phyloP scores from a whole-genome alignment of 1,284 basidiomycete species.

The Agroathelia rolfsii region DNA sequence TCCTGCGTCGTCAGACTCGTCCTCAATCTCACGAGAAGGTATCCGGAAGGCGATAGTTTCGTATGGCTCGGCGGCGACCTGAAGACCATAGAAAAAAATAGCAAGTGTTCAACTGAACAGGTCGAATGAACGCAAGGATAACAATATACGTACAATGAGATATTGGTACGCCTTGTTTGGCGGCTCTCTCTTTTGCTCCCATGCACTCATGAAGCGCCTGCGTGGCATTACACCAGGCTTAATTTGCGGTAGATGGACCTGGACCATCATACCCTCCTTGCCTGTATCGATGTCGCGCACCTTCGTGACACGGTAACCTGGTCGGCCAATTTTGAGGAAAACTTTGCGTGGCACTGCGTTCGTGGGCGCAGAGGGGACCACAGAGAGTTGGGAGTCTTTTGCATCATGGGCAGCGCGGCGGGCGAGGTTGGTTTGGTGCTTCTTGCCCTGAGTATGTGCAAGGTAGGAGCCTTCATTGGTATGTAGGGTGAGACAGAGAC shows the following conservation, averaged over 20 bases:
- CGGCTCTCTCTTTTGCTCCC: slow-evolving; percentile 93
- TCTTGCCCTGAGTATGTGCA: slow-evolving; percentile 98
- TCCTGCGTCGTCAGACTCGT: slow-evolving; percentile 81
- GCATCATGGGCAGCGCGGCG: slow-evolving; percentile 92
- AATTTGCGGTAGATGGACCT: slow-evolving; percentile 92
- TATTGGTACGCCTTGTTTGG: slow-evolving; percentile 97
- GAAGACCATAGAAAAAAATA: slow-evolving; percentile 8
- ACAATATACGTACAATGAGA: slow-evolving; percentile 65
- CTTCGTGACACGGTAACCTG: slow-evolving; percentile 90
- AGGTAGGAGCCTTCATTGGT: slow-evolving; percentile 99
- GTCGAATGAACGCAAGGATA: slow-evolving; percentile 6
- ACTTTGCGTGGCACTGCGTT: slow-evolving; percentile 82
- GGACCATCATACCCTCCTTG: slow-evolving; percentile 92
- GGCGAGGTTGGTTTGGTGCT: slow-evolving; percentile 97
- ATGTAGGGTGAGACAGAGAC: slow-evolving; percentile 94
- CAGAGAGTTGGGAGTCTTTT: slow-evolving; percentile 83
- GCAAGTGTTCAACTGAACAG: slow-evolving; percentile 10
- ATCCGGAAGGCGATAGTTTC: slow-evolving; percentile 98
- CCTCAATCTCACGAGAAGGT: slow-evolving; percentile 94
- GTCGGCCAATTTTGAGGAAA: slow-evolving; percentile 95
- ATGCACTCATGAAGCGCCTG: slow-evolving; percentile 94
- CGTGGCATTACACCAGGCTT: slow-evolving; percentile 80
- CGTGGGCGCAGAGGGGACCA: slow-evolving; percentile 67
- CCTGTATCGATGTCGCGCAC: slow-evolving; percentile 70
- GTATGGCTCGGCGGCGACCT: slow-evolving; percentile 98